Base-by-base conservation (phyloP, 495 filamentous ascomycete genomes). In the Hypomontagnella submonticulosa region DNA sequence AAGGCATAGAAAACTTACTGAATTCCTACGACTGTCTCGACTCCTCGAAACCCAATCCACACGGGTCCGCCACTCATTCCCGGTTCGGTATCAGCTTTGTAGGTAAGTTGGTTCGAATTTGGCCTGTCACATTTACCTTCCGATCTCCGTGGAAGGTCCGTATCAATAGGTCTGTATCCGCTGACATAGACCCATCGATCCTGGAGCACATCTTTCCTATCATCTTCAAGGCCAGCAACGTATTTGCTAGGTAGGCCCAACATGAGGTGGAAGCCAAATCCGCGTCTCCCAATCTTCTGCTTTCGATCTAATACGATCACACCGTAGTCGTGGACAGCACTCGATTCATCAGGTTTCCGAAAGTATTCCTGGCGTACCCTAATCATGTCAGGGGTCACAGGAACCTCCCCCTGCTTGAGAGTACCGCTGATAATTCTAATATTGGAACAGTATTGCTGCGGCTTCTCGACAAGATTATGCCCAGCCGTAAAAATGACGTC, bases 41-140 rank as follows among this genome's bases (percentile, higher is more conserved):
- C 56, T 1, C 67, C 67, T 7, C 51, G 42, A 37, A 46, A 70
- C 6, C 57, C 57, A 23, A 62, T n/a, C 67, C 67, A 70, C n/a
- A 70, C 67, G 6, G 67, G 67, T 1, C 62, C 62, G 1, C 67
- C 67, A 20, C 67, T 70, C 62, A 70, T 67, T 5, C 67, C 67
- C 9, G 36, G 42, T 9, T 46, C 36, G 5, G 67, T 52, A 40
- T 47, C n/a, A 32, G 67, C 67, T 16, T 46, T 30, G 33, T 70
- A 70, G 5, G 37, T 32, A 15, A 70, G 15, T 12, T 70, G 49
- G 5, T 41, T 12, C 0, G 11, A 2, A 3, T 3, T 23, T 0
- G 43, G 4, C 9, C 52, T 16, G 10, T 49, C 40, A 52, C 51
- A 62, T 47, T 2, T 51, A 7, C 57, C 62, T 30, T 49, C 47